Evolutionary conservation across 306 rosid species (phyloP).

Genomic region (Cajanus cajan): DNA sequence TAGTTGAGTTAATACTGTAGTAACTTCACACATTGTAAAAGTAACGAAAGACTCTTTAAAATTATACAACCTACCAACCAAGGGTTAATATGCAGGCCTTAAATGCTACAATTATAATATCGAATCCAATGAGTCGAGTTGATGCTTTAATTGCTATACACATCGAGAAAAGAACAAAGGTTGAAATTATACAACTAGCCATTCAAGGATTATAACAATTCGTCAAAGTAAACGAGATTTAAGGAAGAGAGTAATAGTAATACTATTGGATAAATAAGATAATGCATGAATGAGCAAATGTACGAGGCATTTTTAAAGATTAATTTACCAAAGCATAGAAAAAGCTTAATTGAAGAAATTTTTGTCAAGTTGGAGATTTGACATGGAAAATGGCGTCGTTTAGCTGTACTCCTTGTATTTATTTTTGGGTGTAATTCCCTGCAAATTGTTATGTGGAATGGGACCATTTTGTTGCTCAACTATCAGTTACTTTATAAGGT

Average conservation of each 20-base stretch:
- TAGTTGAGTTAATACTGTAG: background rate
- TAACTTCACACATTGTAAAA: background rate
- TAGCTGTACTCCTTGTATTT: too few species aligned
- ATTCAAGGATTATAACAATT: background rate
- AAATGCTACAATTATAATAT: background rate
- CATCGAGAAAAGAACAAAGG: background rate
- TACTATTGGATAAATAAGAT: background rate
- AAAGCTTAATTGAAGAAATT: background rate
- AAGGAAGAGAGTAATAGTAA: background rate
- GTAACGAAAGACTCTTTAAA: background rate
- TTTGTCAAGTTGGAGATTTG: background rate
- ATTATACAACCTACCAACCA: background rate
- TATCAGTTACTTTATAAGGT: too few species aligned
- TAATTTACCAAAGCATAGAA: background rate
- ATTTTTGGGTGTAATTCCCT: background rate
- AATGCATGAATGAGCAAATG: background rate
- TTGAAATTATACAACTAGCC: background rate
- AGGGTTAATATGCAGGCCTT: background rate
- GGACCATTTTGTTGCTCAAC: too few species aligned
- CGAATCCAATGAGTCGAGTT: conserved; percentile 1
- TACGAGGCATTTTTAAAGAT: background rate
- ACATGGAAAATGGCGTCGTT: background rate
- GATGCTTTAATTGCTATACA: background rate
- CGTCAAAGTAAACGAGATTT: background rate
- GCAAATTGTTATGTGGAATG: too few species aligned